Conservation (phyloP, 2,329 filamentous ascomycete genomes). For the Ophiostoma quercus region DNA sequence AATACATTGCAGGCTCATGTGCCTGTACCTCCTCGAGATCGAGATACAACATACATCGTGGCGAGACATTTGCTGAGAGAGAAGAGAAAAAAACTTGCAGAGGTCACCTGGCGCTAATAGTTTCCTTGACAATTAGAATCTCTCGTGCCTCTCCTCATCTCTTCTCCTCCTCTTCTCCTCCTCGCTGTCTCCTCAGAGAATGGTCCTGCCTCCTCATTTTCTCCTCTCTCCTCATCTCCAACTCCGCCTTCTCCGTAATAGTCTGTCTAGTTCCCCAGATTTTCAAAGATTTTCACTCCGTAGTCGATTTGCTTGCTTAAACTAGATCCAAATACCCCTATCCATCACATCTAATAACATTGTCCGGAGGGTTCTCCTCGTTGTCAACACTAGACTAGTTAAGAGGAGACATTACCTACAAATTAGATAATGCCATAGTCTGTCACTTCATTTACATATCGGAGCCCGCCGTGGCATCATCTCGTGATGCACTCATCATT, state of each 20-base stretch:
- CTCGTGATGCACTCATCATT: not conserved
- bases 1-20: not conserved
- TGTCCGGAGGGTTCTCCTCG: not conserved
- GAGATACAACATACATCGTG: not conserved
- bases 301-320: not conserved
- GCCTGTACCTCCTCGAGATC: not conserved
- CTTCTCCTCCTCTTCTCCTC: not conserved
- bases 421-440: not conserved
- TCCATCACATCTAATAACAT: not conserved
- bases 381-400: not conserved
- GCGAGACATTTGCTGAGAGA: too few relatives aligned
- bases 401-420: slow-evolving; percentile 8
- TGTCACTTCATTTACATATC: not conserved
- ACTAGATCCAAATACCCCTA: not conserved
- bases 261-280: not conserved
- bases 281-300: not conserved
- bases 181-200: not conserved
- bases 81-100: not conserved
- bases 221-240: not conserved
- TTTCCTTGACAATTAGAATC: not conserved
- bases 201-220: not conserved
- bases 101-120: not conserved
- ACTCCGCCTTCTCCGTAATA: not conserved
- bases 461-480: not conserved
- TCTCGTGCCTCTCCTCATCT: not conserved